These are phyloP conservation scores for Eleusine coracana DNA, from an alignment of 176 grass and related monocot genomes.

Conservation along the genomic window DNA sequence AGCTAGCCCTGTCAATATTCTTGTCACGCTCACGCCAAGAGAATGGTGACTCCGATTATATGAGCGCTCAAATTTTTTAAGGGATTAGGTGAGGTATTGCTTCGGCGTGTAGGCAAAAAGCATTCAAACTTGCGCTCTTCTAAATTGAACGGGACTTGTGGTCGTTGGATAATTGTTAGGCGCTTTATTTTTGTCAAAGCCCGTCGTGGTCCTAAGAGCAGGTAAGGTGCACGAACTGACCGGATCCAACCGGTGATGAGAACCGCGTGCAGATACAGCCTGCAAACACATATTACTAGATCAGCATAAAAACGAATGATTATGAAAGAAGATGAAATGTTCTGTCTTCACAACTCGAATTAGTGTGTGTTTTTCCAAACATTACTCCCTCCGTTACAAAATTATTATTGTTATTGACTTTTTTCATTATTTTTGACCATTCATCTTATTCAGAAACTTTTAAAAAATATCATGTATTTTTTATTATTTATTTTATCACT, in stretches of 20 bases:
- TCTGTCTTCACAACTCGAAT: background rate
- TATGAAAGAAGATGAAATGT: background rate
- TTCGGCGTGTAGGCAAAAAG: conserved; percentile 43
- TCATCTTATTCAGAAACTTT: too few species aligned
- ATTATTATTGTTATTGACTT: too few species aligned
- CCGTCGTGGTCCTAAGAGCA: conserved; percentile 25
- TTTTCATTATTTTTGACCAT: too few species aligned
- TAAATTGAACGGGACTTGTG: conserved; percentile 20
- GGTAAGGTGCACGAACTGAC: conserved; percentile 35
- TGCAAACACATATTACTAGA: background rate
- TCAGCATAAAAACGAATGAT: background rate
- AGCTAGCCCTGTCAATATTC: background rate
- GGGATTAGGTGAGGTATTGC: conserved; percentile 44
- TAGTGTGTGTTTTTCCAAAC: background rate
- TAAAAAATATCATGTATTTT: too few species aligned
- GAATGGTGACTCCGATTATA: background rate
- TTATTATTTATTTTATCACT: too few species aligned
- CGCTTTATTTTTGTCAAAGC: background rate
- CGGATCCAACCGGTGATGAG: conserved; percentile 10
- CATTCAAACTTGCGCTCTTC: conserved; percentile 32
- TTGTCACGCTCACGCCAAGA: conserved; percentile 36
- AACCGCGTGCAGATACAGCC: conserved; percentile 2
- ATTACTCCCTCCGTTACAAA: too few species aligned
- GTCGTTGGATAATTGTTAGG: conserved; percentile 43
- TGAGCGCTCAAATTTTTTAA: conserved; percentile 7